Base-by-base conservation (phyloP, 2,329 filamentous ascomycete genomes). In the Cryphonectria japonica region DNA sequence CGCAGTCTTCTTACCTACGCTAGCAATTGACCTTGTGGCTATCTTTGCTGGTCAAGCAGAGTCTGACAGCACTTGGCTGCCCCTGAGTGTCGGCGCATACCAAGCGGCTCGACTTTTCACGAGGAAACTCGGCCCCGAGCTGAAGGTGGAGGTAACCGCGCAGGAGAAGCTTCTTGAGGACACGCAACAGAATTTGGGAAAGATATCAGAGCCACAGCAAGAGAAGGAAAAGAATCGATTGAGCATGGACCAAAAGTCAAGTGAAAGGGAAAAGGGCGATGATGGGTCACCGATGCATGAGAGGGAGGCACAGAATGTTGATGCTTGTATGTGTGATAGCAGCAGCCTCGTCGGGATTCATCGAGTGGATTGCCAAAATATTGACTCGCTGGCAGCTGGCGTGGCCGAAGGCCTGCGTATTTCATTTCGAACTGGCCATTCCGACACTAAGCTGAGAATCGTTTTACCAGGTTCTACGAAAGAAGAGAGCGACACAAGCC, bases 111-210 rank as follows among this genome's bases (percentile, higher is more conserved):
- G 63, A 26, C 29, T 67, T 9, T 29, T 67, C n/a, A 67, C 32
- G 8, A 59, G 22, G 29, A 72, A 72, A 64, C 69, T 72, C 64
- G 70, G 67, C 0, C 63, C 70, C 11, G 70, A 69, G 32, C 70
- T 64, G 26, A 69, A 65, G 39, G 64, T 63, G 19, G 29, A 67
- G 50, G 57, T 67, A 37, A 43, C 67, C 16, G 63, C 59, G 16
- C 67, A 61, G 32, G 54, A 66, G 11, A 16, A 66, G 39, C 65
- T 72, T 34, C 63, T 72, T 26, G 64, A 69, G 29, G 59, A 68
- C 37, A 59, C 59, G 26, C 29, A 50, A 7, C 39, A 57, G 13
- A 19, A n/a, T 46, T 1, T 63, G 16, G 13, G 32, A 22, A 4
- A 29, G 34, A 14, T 57, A n/a, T 6, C 43, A 8, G 2, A 32